Evolutionary conservation across 345 rosid species (phyloP).

Genomic region (Eutrema heterophyllum): DNA sequence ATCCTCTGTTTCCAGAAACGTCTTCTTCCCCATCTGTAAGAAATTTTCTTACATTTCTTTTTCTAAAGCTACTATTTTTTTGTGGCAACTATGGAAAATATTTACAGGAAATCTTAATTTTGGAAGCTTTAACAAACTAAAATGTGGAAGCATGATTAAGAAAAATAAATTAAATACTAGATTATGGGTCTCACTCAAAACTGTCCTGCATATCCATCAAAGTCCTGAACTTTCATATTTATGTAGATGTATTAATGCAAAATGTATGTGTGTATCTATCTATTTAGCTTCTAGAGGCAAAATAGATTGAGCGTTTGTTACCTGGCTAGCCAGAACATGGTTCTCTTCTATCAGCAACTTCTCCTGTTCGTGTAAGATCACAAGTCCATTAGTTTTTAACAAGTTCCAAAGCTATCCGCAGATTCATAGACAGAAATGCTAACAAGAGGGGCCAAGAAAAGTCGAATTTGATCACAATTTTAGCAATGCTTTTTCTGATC

Average conservation of each 20-base stretch:
- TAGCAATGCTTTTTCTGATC: not conserved
- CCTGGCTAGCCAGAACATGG: conserved; percentile 5
- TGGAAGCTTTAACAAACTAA: too few species aligned
- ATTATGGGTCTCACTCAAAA: not conserved
- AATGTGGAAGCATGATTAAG: too few species aligned
- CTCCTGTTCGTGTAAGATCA: conserved; percentile 18
- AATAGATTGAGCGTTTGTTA: not conserved
- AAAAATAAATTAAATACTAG: not conserved
- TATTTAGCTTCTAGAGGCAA: not conserved
- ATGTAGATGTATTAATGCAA: not conserved
- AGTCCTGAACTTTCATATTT: not conserved
- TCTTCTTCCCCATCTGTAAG: conserved; percentile 19
- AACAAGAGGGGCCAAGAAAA: too few species aligned
- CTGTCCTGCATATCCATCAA: not conserved
- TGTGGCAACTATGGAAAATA: not conserved
- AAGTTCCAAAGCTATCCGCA: not conserved
- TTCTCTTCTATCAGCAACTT: conserved; percentile 25
- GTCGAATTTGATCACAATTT: not conserved
- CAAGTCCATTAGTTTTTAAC: not conserved
- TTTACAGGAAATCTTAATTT: too few species aligned
- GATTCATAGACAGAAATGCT: too few species aligned
- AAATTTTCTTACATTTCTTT: not conserved
- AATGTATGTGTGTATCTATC: not conserved
- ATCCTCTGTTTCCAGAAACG: not conserved
- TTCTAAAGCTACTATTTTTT: not conserved